Conservation (phyloP, 495 filamentous ascomycete genomes). For the Parmelia sp. region DNA sequence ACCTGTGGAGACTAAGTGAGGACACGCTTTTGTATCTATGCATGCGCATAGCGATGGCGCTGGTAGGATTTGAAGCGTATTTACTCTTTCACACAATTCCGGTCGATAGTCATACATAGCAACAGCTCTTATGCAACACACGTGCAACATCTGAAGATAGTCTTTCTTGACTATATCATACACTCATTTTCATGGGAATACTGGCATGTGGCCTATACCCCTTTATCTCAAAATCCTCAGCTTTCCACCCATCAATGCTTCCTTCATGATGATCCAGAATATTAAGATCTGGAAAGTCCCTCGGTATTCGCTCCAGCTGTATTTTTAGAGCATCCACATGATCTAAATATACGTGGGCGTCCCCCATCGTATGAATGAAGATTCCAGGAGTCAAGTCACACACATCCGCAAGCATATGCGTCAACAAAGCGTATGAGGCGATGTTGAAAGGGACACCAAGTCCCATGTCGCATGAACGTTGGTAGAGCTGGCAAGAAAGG, state of each 20-base stretch:
- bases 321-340: conserved; percentile 79
- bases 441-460: conserved; percentile 98
- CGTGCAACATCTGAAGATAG: not conserved
- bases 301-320: conserved; percentile 74
- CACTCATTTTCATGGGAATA: conserved; percentile 97
- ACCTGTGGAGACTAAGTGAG: conserved; percentile 32
- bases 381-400: conserved; percentile 75
- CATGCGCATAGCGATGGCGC: conserved; percentile 23
- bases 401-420: conserved; percentile 87
- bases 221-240: conserved; percentile 80
- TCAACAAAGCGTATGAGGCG: conserved; percentile 83
- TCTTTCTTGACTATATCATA: conserved; percentile 42
- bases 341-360: conserved; percentile 90
- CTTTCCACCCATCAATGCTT: conserved; percentile 73
- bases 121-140: not conserved
- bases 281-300: conserved; percentile 70
- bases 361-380: conserved; percentile 90
- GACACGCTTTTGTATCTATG: not conserved
- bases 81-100: not conserved
- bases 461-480: conserved; percentile 95
- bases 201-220: conserved; percentile 85
- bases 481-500: conserved; percentile 81
- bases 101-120: not conserved
- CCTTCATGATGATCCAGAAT: conserved; percentile 60
- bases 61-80: not conserved